Evolutionary conservation across 2,329 filamentous ascomycete genomes (phyloP).

Genomic region (Knoxdaviesia capensis): DNA sequence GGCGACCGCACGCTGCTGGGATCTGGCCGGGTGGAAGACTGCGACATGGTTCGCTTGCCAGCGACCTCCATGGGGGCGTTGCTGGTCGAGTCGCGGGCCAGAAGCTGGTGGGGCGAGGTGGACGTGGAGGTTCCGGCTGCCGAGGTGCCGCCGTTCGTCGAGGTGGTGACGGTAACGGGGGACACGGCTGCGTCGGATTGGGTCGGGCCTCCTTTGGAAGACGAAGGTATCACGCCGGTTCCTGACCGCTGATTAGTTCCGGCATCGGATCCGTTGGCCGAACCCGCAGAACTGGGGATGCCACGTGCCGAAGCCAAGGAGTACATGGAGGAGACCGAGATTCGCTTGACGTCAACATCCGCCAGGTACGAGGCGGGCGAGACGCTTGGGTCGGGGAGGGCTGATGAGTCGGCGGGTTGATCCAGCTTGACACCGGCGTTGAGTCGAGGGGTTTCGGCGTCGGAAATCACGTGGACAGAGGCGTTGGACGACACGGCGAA

Average conservation of each 20-base stretch:
- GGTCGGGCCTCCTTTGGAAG: constrained; percentile 11
- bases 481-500: too few species aligned
- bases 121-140: neutral
- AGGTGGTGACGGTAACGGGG: constrained; percentile 32
- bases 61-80: constrained; percentile 5
- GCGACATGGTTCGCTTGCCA: neutral
- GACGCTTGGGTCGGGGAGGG: constrained; percentile 27
- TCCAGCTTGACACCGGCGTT: constrained; percentile 12
- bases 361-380: constrained; percentile 25
- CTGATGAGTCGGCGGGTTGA: constrained; percentile 9
- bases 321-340: constrained; percentile 55
- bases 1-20: constrained; percentile 17
- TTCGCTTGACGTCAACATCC: constrained; percentile 37
- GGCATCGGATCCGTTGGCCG: constrained; percentile 31
- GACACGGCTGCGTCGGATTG: constrained; percentile 31
- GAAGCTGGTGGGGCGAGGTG: neutral
- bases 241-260: constrained; percentile 18
- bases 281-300: constrained; percentile 28
- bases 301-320: constrained; percentile 43
- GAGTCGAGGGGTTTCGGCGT: constrained; percentile 26
- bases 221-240: constrained; percentile 24
- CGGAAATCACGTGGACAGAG: constrained; percentile 1
- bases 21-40: neutral
- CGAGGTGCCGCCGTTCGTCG: constrained; percentile 14
- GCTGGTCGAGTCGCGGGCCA: constrained; percentile 4